These are phyloP conservation scores for Sclerotinia spermophila DNA, from an alignment of 2,329 filamentous ascomycete genomes.

Conservation along the genomic window DNA sequence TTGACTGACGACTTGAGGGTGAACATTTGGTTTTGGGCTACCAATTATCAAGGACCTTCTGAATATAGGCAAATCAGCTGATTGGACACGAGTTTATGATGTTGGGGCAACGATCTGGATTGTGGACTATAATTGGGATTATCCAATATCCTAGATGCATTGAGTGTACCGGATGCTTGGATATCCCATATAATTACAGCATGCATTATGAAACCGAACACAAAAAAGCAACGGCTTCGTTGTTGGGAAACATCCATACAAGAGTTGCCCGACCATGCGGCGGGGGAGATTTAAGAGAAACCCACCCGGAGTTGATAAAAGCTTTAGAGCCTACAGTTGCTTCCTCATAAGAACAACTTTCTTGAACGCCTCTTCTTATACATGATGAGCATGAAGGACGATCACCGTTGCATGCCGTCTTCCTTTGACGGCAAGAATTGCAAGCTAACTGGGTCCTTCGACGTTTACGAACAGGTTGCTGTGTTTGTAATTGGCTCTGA, in stretches of 20 bases:
- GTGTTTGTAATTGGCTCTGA: not conserved
- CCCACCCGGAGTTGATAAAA: constrained; percentile 1
- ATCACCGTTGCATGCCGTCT: constrained; percentile 23
- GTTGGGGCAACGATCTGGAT: not conserved
- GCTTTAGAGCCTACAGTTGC: constrained; percentile 8
- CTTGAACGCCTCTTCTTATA: constrained; percentile 15
- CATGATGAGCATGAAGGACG: constrained; percentile 20
- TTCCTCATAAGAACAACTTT: constrained; percentile 21
- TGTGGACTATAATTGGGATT: not conserved
- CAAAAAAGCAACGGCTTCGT: not conserved
- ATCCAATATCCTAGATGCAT: not conserved
- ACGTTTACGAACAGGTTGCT: constrained; percentile 18
- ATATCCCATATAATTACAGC: not conserved
- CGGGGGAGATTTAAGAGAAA: not conserved
- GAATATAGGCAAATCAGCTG: not conserved
- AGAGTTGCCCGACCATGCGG: not conserved
- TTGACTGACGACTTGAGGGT: not conserved
- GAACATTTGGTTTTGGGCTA: not conserved
- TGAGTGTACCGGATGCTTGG: not conserved
- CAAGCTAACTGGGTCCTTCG: constrained; percentile 24
- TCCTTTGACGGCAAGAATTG: constrained; percentile 21
- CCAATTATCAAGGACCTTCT: not conserved
- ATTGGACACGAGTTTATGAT: not conserved
- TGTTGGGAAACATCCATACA: too few relatives aligned
- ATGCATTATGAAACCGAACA: not conserved